A percentile compares a stretch with the other conserved stretches of the same genome.
Conservation (phyloP, 2,329 filamentous ascomycete species). For the Mycogone perniciosa region DNA sequence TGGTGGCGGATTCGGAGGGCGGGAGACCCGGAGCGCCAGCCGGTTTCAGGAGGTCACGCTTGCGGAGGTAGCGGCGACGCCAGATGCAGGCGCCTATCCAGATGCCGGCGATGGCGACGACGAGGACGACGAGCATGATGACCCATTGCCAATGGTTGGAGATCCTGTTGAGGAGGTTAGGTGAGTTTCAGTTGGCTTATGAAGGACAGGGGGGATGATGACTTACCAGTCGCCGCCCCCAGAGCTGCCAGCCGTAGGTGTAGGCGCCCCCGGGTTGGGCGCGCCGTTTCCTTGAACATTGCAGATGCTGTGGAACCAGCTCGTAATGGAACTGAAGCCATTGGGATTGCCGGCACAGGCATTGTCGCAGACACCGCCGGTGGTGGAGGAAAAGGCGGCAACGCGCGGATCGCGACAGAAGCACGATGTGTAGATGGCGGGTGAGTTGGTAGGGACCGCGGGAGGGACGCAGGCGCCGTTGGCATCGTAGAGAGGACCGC, state of each 20-base stretch:
- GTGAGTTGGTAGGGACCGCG: conserved; percentile 39
- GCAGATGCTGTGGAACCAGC: conserved; percentile 68
- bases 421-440: conserved; percentile 57
- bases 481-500: conserved; percentile 59
- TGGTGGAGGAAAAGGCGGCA: conserved; percentile 48
- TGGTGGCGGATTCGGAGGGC: conserved; percentile 18
- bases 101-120: conserved; percentile 60
- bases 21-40: conserved; percentile 28
- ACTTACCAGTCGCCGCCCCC: conserved; percentile 42
- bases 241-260: conserved; percentile 11
- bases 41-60: conserved; percentile 52
- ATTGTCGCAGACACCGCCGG: conserved; percentile 55
- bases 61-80: conserved; percentile 66
- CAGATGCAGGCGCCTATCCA: conserved; percentile 64
- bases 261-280: conserved; percentile 11
- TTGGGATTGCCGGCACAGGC: conserved; percentile 46
- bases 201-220: neutral
- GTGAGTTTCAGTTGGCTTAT: neutral
- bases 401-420: conserved; percentile 65
- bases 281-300: conserved; percentile 28
- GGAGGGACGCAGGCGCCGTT: conserved; percentile 65
- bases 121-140: conserved; percentile 69
- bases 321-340: conserved; percentile 50
- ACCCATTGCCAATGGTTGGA: conserved; percentile 72
- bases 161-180: conserved; percentile 43